A percentile compares a stretch with the other conserved stretches of the same genome.
Conservation (phyloP, 2,329 filamentous ascomycete species). For the Fusarium chuoi region DNA sequence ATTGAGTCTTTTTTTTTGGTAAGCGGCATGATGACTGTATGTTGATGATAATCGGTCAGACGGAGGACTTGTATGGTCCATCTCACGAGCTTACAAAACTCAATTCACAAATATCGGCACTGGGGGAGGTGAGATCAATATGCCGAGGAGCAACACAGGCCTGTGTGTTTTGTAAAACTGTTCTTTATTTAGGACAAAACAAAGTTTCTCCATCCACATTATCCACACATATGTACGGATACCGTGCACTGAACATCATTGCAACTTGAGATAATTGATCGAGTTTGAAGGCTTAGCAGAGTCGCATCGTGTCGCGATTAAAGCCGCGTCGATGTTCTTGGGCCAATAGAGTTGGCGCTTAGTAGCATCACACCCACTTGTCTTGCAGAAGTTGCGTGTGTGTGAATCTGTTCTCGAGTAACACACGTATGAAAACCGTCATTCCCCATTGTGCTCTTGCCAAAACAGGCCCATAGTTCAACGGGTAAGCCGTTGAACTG, state of each 20-base stretch:
- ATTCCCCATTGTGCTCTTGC: slow-evolving; percentile 23
- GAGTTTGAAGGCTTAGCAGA: slow-evolving; percentile 10
- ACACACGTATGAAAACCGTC: slow-evolving; percentile 35
- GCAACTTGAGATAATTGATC: slow-evolving; percentile 5
- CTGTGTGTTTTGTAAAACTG: background rate
- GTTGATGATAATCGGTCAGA: background rate
- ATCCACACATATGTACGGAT: slow-evolving; percentile 6
- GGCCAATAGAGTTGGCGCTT: slow-evolving; percentile 7
- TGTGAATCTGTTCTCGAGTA: slow-evolving; percentile 8
- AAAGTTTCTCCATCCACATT: slow-evolving; percentile 20
- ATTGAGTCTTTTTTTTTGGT: background rate
- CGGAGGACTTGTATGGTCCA: background rate
- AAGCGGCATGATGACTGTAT: background rate
- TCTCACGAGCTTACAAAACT: background rate
- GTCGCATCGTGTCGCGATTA: slow-evolving; percentile 19
- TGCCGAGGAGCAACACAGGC: background rate
- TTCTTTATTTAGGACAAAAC: slow-evolving; percentile 20
- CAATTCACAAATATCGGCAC: background rate
- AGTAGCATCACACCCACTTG: slow-evolving; percentile 5
- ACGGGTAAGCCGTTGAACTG: slow-evolving; percentile 20
- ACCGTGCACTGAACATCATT: slow-evolving; percentile 15
- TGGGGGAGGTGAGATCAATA: background rate
- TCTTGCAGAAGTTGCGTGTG: slow-evolving; percentile 24
- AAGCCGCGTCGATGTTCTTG: slow-evolving; percentile 8
- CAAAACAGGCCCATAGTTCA: slow-evolving; percentile 5